Base-by-base conservation (phyloP, 352 stramenopile genomes). In the Phytophthora megakarya region DNA sequence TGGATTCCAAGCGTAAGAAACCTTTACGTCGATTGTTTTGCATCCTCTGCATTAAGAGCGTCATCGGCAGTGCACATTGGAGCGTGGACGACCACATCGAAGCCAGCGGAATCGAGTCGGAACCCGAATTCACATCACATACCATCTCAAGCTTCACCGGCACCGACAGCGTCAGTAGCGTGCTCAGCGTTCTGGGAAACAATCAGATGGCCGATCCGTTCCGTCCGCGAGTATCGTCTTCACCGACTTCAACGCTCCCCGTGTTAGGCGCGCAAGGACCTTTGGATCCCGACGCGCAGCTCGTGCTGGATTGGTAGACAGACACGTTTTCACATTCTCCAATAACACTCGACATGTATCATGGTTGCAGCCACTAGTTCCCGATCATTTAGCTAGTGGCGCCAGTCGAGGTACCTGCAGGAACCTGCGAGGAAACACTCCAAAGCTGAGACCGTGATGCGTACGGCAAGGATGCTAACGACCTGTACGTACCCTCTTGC, bases 11-110 rank as follows among this genome's bases (percentile, higher is more conserved):
- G 49, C 40, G 56, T 18, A 71, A 68, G 39, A 63, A 65, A n/a
- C 63, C 71, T 2, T 13, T 44, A 18, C 54, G 61, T 13, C 45
- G 48, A 7, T 60, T 69, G 15, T 80, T 80, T 43, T 80, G 72
- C 23, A 50, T 60, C 22, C 32, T 69, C 15, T 81, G 73, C 37
- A 50, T 81, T 25, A 62, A 68, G 33, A 61, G 43, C 42, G 68
- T 75, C 25, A 66, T 65, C 33, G 62, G 62, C 5, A 66, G 48
- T 16, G 48, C 62, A 12, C 62, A 66, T 23, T 66, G 54, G 54
- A 60, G 54, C 55, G 52, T 65, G 45, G 47, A 65, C 40, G 44
- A 62, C 33, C 62, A 70, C 28, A 49, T 59, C n/a, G 53, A 63
- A 25, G 40, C 53, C 22, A 67, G 60, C 21, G 35, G 44, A 15